Evolutionary conservation across 257 asterid genomes (phyloP).

Genomic region (Forsythia viridissima): DNA sequence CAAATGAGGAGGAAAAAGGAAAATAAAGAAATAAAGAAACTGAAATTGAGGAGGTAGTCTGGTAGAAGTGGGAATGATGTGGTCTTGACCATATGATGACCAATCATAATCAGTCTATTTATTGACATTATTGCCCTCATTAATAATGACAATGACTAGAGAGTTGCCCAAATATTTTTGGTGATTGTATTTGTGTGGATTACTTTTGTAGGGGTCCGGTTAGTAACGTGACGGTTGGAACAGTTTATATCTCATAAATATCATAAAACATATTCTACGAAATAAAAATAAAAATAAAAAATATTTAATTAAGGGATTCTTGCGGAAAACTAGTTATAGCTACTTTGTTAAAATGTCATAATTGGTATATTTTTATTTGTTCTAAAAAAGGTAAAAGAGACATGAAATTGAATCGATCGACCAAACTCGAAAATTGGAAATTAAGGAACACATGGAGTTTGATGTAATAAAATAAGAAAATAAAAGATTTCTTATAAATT

Average conservation of each 20-base stretch:
- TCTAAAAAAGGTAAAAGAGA: too few species aligned
- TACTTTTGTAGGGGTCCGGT: constrained; percentile 9
- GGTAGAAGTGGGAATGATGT: constrained; percentile 22
- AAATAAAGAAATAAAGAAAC: neutral
- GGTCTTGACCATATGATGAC: constrained; percentile 33
- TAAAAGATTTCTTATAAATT: too few species aligned
- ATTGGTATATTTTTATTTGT: neutral
- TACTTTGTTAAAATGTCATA: constrained; percentile 11
- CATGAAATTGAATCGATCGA: too few species aligned
- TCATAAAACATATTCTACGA: too few species aligned
- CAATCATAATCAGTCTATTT: constrained; percentile 23
- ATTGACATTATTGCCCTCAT: constrained; percentile 31
- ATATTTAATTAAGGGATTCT: neutral
- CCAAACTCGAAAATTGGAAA: too few species aligned
- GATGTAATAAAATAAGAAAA: too few species aligned
- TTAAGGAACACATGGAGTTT: too few species aligned
- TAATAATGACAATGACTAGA: constrained; percentile 29
- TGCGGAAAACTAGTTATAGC: constrained; percentile 3
- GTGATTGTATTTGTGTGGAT: constrained; percentile 16
- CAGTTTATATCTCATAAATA: neutral
- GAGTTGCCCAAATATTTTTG: constrained; percentile 11
- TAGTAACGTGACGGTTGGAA: constrained; percentile 21
- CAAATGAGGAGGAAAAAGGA: neutral
- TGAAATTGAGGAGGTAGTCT: constrained; percentile 13
- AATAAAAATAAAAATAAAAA: too few species aligned